Percentiles rank a stretch among this genome's conserved stretches.
These are phyloP conservation scores for Phytopythium cucurbitacearum DNA, from an alignment of 352 stramenopile genomes.

Conservation along the genomic window DNA sequence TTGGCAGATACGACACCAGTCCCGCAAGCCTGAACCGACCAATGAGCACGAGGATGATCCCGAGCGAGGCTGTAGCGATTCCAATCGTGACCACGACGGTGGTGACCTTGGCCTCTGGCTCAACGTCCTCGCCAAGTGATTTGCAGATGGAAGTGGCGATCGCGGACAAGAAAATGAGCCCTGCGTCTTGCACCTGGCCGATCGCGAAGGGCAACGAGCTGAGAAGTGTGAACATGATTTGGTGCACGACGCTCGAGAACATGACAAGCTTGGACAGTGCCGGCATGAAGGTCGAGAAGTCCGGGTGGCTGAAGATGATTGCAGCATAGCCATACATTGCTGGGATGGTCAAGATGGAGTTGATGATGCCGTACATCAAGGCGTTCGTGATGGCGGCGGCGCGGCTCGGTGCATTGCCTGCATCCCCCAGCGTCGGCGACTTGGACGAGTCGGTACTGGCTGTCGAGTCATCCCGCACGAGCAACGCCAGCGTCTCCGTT, in stretches of 20 bases:
- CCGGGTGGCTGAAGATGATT: conserved; percentile 93
- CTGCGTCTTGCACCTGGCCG: conserved; percentile 97
- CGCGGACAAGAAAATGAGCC: conserved; percentile 96
- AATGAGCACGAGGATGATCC: conserved; percentile 92
- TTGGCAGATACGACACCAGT: conserved; percentile 96
- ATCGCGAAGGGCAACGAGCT: conserved; percentile 96
- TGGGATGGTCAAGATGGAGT: conserved; percentile 93
- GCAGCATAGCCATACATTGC: conserved; percentile 94
- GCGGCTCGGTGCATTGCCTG: neutral
- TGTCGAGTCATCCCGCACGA: conserved; percentile 11
- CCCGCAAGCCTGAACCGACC: conserved; percentile 92
- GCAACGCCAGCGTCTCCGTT: conserved; percentile 25
- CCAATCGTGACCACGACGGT: conserved; percentile 94
- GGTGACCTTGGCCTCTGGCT: conserved; percentile 84
- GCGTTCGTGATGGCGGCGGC: conserved; percentile 53
- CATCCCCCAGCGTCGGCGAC: too few species aligned
- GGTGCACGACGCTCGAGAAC: conserved; percentile 95
- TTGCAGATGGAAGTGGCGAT: conserved; percentile 92
- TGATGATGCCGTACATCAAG: conserved; percentile 88
- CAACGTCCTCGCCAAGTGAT: conserved; percentile 55
- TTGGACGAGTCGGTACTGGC: neutral
- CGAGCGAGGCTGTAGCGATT: conserved; percentile 89
- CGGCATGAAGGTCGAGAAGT: conserved; percentile 87
- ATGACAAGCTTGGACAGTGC: conserved; percentile 95
- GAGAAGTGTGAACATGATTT: conserved; percentile 85